Conservation (phyloP, 2,329 filamentous ascomycete species). For the Botrytis hyacinthi region DNA sequence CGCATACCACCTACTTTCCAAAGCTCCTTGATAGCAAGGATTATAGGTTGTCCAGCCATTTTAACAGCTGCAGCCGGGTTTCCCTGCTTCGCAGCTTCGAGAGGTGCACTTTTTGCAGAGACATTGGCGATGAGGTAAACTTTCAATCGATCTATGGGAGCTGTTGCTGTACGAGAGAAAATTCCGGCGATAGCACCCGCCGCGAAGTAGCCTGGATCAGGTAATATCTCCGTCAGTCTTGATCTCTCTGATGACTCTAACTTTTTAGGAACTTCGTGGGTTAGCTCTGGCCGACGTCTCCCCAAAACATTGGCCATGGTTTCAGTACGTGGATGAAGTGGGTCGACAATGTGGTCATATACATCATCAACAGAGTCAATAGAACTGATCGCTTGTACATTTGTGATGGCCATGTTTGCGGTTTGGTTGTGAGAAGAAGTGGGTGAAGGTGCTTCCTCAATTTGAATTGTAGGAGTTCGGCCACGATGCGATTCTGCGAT, state of each 20-base stretch:
- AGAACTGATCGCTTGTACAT: slow-evolving; percentile 26
- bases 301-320: slow-evolving; percentile 11
- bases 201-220: slow-evolving; percentile 91
- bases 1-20: slow-evolving; percentile 83
- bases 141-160: slow-evolving; percentile 93
- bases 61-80: slow-evolving; percentile 62
- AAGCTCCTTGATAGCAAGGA: slow-evolving; percentile 71
- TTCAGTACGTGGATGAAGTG: slow-evolving; percentile 10
- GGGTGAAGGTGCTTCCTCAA: slow-evolving; percentile 14
- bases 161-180: slow-evolving; percentile 91
- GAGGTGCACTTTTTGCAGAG: slow-evolving; percentile 54
- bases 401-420: slow-evolving; percentile 21
- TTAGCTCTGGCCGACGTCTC: slow-evolving; percentile 20
- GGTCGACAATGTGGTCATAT: slow-evolving; percentile 14
- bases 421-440: slow-evolving; percentile 8
- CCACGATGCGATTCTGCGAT: slow-evolving; percentile 50
- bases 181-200: slow-evolving; percentile 93
- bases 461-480: slow-evolving; percentile 23
- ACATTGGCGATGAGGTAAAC: slow-evolving; percentile 97
- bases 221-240: slow-evolving; percentile 48
- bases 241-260: slow-evolving; percentile 27
- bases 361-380: slow-evolving; percentile 23
- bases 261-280: slow-evolving; percentile 25
- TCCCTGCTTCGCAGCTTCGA: slow-evolving; percentile 68
- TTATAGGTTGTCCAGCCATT: slow-evolving; percentile 66